A percentile compares a stretch with the other conserved stretches of the same genome.
These are phyloP conservation scores for Eutrema yunnanense DNA, from an alignment of 345 rosid species.

Conservation along the genomic window DNA sequence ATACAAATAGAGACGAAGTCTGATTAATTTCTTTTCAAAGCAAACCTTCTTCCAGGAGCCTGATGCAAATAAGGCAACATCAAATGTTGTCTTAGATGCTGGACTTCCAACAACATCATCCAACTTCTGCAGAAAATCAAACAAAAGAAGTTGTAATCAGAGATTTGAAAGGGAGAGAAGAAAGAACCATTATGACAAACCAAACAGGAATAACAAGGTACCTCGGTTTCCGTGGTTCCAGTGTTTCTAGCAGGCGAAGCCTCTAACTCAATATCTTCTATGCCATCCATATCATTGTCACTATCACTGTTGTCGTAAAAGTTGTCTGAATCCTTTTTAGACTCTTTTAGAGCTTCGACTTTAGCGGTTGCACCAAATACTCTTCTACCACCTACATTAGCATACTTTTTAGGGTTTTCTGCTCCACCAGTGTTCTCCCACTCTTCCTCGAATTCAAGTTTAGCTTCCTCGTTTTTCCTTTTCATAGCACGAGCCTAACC, in stretches of 20 bases:
- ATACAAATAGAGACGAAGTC: background rate
- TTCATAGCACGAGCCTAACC: slow-evolving; percentile 72
- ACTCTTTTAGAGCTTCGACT: slow-evolving; percentile 36
- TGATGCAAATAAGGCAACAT: slow-evolving; percentile 69
- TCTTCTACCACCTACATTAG: slow-evolving; percentile 59
- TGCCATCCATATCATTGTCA: slow-evolving; percentile 48
- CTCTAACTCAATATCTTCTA: slow-evolving; percentile 33
- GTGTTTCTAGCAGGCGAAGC: slow-evolving; percentile 34
- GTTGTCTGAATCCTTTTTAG: slow-evolving; percentile 39
- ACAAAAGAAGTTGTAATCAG: slow-evolving; percentile 2
- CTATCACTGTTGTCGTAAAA: slow-evolving; percentile 53
- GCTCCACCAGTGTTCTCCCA: slow-evolving; percentile 41
- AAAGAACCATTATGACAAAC: background rate
- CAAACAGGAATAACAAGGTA: background rate
- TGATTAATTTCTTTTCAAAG: background rate
- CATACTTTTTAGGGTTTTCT: slow-evolving; percentile 33
- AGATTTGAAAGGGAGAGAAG: background rate
- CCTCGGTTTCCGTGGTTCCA: slow-evolving; percentile 41
- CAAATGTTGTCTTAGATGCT: slow-evolving; percentile 71
- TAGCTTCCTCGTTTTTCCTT: slow-evolving; percentile 63
- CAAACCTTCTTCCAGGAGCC: slow-evolving; percentile 74
- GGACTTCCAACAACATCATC: slow-evolving; percentile 40
- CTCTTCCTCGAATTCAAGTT: slow-evolving; percentile 67
- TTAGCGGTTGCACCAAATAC: slow-evolving; percentile 58
- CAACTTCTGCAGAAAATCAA: slow-evolving; percentile 36